Percentiles rank a stretch among this genome's conserved stretches.
These are phyloP conservation scores for Emericellopsis atlantica DNA, from an alignment of 2,329 filamentous ascomycete species.

Conservation along the genomic window DNA sequence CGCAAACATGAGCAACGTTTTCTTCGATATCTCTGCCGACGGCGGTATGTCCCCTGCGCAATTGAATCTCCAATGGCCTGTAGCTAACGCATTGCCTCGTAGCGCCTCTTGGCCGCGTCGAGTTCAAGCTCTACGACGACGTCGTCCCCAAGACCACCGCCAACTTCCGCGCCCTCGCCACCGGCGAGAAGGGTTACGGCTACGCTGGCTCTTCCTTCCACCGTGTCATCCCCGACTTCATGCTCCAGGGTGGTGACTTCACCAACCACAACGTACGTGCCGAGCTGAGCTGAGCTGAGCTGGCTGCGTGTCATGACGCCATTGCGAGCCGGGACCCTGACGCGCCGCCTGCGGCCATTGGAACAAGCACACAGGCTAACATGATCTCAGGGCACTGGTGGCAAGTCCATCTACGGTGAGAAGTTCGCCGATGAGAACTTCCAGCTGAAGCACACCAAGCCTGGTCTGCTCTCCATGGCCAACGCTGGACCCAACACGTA, in stretches of 20 bases:
- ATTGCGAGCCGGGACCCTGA: too few relatives aligned
- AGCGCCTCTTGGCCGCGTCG: conserved; percentile 52
- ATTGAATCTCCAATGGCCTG: too few relatives aligned
- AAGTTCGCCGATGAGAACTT: conserved; percentile 96
- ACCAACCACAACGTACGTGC: conserved; percentile 72
- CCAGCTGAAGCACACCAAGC: conserved; percentile 55
- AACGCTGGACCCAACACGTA: conserved; percentile 92
- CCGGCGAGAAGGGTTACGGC: conserved; percentile 66
- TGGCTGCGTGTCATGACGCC: too few relatives aligned
- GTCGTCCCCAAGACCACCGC: conserved; percentile 76
- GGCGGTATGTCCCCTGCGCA: too few relatives aligned
- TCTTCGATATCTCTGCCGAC: too few relatives aligned
- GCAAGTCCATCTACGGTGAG: conserved; percentile 89
- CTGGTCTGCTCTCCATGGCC: conserved; percentile 84
- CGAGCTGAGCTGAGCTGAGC: too few relatives aligned
- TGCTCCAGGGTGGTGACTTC: conserved; percentile 95
- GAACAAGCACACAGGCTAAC: neutral
- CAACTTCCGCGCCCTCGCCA: conserved; percentile 82
- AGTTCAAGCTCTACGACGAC: conserved; percentile 78
- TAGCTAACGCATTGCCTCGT: too few relatives aligned
- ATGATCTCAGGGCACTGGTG: conserved; percentile 61
- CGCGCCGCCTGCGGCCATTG: too few relatives aligned
- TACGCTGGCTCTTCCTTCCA: conserved; percentile 81
- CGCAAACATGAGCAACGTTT: too few relatives aligned
- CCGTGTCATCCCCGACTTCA: conserved; percentile 85